Conservation (phyloP, 345 rosid species). For the Gynandropsis gynandra region DNA sequence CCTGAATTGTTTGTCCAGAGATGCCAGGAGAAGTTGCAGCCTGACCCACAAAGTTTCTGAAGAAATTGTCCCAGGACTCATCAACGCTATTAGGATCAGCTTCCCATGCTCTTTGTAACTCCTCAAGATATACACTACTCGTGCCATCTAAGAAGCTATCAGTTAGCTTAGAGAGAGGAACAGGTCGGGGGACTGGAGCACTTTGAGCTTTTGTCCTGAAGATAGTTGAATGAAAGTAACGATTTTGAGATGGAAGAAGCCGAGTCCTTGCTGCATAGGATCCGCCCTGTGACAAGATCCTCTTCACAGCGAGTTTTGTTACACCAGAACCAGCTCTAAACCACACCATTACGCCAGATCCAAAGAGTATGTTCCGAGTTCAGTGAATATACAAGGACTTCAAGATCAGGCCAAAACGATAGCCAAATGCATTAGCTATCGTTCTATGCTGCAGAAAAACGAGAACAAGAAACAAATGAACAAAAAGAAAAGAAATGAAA, state of each 20-base stretch:
- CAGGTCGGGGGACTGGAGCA: conserved; percentile 69
- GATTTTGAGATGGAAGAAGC: conserved; percentile 35
- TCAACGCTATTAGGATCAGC: conserved; percentile 64
- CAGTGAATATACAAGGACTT: conserved; percentile 13
- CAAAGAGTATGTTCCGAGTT: neutral
- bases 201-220: conserved; percentile 47
- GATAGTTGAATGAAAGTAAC: conserved; percentile 42
- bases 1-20: conserved; percentile 83
- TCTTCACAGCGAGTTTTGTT: conserved; percentile 55
- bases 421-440: conserved; percentile 10
- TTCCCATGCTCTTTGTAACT: conserved; percentile 80
- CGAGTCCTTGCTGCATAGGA: conserved; percentile 45
- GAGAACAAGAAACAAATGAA: neutral
- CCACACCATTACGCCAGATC: conserved; percentile 52
- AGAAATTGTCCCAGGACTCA: conserved; percentile 90
- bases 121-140: conserved; percentile 77
- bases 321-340: conserved; percentile 58
- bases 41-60: conserved; percentile 75
- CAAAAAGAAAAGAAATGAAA: neutral
- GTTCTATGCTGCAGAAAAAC: conserved; percentile 17
- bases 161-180: conserved; percentile 71
- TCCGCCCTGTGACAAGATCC: conserved; percentile 51
- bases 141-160: conserved; percentile 76
- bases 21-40: conserved; percentile 66
- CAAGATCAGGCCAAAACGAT: neutral